Evolutionary conservation across 2,329 filamentous ascomycete species (phyloP).

Genomic region (Neophaeococcomyces aloes): DNA sequence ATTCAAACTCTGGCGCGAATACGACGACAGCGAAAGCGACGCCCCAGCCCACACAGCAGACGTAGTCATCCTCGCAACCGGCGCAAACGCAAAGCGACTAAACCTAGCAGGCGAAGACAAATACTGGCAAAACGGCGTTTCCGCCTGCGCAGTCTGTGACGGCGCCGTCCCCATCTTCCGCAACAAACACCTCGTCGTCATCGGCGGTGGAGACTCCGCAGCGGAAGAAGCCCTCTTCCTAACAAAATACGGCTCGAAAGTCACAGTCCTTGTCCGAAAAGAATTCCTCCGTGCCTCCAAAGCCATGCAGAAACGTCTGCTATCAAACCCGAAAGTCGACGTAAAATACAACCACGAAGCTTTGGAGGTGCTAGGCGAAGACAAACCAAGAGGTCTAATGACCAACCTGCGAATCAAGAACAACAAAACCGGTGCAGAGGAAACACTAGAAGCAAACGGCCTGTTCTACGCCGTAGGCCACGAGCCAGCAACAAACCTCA

Average conservation of each 20-base stretch:
- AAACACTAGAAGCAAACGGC: constrained; percentile 81
- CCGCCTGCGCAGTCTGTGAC: constrained; percentile 93
- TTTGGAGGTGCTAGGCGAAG: constrained; percentile 73
- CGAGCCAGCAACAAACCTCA: constrained; percentile 80
- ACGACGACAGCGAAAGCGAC: constrained; percentile 60
- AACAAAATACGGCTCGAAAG: constrained; percentile 92
- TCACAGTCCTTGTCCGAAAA: constrained; percentile 82
- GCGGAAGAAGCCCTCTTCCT: constrained; percentile 96
- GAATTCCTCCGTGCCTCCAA: constrained; percentile 79
- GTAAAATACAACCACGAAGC: constrained; percentile 77
- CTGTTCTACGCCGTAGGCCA: constrained; percentile 97
- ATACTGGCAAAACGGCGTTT: constrained; percentile 97
- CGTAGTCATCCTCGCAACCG: constrained; percentile 85
- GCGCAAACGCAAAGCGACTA: constrained; percentile 78
- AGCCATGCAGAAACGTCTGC: constrained; percentile 80
- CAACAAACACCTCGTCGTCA: constrained; percentile 89
- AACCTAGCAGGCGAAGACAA: constrained; percentile 78
- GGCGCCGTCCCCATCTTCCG: constrained; percentile 95
- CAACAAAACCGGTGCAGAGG: constrained; percentile 60
- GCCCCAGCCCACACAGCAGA: constrained; percentile 73
- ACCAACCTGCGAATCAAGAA: constrained; percentile 76
- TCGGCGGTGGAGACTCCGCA: constrained; percentile 91
- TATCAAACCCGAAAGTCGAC: constrained; percentile 77
- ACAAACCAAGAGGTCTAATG: constrained; percentile 67
- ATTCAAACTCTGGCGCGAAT: constrained; percentile 91